Base-by-base conservation (phyloP, 1,139 yeast species). In the Sugiyamaella sp. region DNA sequence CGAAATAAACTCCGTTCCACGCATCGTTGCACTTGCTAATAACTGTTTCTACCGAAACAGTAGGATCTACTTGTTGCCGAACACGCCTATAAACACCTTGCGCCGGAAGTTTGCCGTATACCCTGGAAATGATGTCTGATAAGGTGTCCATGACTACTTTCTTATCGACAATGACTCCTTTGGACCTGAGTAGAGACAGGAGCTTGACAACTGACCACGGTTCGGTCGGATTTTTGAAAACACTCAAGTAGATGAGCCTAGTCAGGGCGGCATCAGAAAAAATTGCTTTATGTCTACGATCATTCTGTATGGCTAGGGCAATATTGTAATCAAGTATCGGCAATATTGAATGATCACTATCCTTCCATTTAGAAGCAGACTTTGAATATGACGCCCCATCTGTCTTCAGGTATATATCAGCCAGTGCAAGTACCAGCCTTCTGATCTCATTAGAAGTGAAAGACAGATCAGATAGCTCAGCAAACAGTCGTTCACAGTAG, bases 1-100 rank as follows among this genome's bases (percentile, higher is more conserved):
- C n/a, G n/a, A n/a, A n/a, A n/a, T n/a, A n/a, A n/a, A n/a, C n/a
- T n/a, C 49, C 52, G 6, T 47, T 47, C 55, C 55, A 52, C 4
- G 55, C 55, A 19, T 22, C 14, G 32, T 52, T 52, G 43, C 55
- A 52, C 35, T 47, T 47, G 27, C 27, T 46, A 2, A 52, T 38
- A 19, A 52, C 10, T 14, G 16, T 19, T 17, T 52, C 51, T 4
- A 47, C 42, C 2, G 32, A 21, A 6, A 41, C 12, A 6, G 25
- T 16, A n/a, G 55, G 55, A 42, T 47, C 44, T 8, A 40, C 21
- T 25, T 52, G 55, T 16, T 52, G 45, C 12, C 44, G 21, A 25
- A 52, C 40, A 8, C 55, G 44, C 21, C 47, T 52, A n/a, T 40
- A 47, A 17, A 47, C 52, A 8, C 55, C 55, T 17, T 41, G 19